phyloP scores from a whole-genome alignment of 2,329 filamentous ascomycete genomes.

The Phialocephala sp. region DNA sequence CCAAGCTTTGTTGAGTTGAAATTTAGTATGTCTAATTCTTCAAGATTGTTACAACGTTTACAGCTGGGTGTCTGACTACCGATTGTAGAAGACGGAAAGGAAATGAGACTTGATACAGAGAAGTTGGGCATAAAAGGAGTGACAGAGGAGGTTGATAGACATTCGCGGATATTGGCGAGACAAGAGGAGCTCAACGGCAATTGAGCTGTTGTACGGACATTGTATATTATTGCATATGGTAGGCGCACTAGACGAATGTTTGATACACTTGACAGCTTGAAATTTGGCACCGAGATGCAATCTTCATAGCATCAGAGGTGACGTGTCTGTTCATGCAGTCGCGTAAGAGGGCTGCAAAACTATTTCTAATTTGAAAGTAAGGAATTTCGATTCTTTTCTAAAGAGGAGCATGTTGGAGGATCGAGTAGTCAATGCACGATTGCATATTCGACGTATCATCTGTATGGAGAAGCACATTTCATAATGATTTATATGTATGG shows the following conservation, averaged over 20 bases:
- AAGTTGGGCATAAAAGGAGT: slow-evolving; percentile 85
- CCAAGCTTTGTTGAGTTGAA: slow-evolving; percentile 75
- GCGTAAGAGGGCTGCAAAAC: not conserved
- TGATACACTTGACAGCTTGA: not conserved
- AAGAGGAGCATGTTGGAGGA: too few species aligned
- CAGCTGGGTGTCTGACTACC: slow-evolving; percentile 12
- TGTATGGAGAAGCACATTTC: slow-evolving; percentile 4
- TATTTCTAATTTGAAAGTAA: not conserved
- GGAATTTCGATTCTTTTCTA: too few species aligned
- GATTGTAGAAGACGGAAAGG: slow-evolving; percentile 83
- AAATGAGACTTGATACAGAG: slow-evolving; percentile 81
- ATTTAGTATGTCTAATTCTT: slow-evolving; percentile 70
- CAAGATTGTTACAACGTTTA: slow-evolving; percentile 3
- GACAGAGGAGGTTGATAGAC: slow-evolving; percentile 86
- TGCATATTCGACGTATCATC: not conserved
- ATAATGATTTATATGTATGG: slow-evolving; percentile 13
- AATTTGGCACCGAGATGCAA: not conserved
- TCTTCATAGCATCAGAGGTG: not conserved
- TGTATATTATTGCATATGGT: slow-evolving; percentile 35
- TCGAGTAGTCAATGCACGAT: not conserved
- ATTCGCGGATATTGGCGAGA: slow-evolving; percentile 82
- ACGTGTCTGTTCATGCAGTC: not conserved
- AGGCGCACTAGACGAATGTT: slow-evolving; percentile 34
- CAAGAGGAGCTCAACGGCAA: slow-evolving; percentile 74
- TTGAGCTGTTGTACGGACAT: slow-evolving; percentile 1